Conservation (phyloP, 1,139 yeast genomes). For the Scheffersomyces segobiensis region DNA sequence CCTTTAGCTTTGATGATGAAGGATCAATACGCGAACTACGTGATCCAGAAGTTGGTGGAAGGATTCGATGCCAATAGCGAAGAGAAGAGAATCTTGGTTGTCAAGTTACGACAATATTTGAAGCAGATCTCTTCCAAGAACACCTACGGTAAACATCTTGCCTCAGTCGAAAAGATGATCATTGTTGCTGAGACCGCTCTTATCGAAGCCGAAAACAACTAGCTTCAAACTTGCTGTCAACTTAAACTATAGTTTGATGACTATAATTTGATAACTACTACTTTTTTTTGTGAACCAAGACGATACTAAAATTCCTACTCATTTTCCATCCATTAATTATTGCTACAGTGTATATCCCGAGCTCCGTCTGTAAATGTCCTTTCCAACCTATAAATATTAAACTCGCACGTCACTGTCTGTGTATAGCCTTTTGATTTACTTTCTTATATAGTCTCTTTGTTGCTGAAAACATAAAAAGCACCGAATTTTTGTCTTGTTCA, state of each 20-base stretch:
- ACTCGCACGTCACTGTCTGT: not conserved
- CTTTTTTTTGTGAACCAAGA: not conserved
- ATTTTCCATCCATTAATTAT: not conserved
- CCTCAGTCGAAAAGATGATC: constrained; percentile 80
- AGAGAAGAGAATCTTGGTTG: constrained; percentile 62
- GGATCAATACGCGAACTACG: constrained; percentile 97
- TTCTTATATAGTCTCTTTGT: not conserved
- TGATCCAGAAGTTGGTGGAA: constrained; percentile 89
- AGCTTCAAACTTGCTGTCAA: not conserved
- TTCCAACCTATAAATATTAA: not conserved
- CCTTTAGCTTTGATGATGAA: constrained; percentile 88
- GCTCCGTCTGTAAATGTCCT: not conserved
- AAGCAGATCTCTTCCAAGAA: constrained; percentile 56
- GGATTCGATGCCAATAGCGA: constrained; percentile 64
- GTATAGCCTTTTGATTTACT: not conserved
- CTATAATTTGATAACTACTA: not conserved
- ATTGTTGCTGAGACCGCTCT: constrained; percentile 54
- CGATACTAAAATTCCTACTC: constrained; percentile 4
- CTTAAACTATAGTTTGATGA: not conserved
- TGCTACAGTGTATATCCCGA: not conserved
- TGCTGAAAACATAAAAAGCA: not conserved
- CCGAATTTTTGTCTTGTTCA: not conserved
- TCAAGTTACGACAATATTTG: constrained; percentile 61
- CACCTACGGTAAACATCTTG: constrained; percentile 78
- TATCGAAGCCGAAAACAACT: constrained; percentile 34